These are phyloP conservation scores for Liquidambar formosana DNA, from an alignment of 164 flowering plant species.

Conservation along the genomic window DNA sequence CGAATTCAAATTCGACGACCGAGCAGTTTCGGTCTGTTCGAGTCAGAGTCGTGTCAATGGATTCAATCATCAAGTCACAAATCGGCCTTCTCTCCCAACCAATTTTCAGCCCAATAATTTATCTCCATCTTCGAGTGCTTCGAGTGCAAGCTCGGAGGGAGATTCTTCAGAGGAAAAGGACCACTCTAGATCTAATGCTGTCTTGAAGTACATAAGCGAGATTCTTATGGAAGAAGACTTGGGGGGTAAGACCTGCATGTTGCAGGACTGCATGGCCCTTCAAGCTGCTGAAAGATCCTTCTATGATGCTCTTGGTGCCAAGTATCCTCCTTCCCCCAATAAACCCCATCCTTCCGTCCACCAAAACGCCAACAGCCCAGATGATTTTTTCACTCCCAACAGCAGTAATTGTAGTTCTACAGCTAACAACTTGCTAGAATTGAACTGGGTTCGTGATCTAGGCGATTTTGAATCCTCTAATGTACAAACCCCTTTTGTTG, in stretches of 20 bases:
- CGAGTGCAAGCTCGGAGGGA: background rate
- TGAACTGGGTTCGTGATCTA: background rate
- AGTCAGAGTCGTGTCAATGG: too few relatives aligned
- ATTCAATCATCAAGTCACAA: too few relatives aligned
- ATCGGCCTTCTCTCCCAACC: too few relatives aligned
- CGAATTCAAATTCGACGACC: too few relatives aligned
- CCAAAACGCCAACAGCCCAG: constrained; percentile 4
- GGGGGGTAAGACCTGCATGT: constrained; percentile 25
- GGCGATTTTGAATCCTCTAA: background rate
- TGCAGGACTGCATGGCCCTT: constrained; percentile 35
- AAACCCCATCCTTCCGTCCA: too few relatives aligned
- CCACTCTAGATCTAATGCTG: constrained; percentile 8
- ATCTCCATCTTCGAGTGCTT: background rate
- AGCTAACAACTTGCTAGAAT: constrained; percentile 4
- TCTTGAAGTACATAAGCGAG: constrained; percentile 29
- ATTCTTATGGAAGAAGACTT: constrained; percentile 33
- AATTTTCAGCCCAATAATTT: too few relatives aligned
- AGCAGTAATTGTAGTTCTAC: background rate
- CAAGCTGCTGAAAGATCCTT: constrained; percentile 35
- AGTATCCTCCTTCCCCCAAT: constrained; percentile 24
- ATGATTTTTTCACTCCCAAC: background rate
- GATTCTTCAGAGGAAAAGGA: background rate
- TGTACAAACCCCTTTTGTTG: background rate
- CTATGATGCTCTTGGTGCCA: constrained; percentile 27
- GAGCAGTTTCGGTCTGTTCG: too few relatives aligned